A percentile compares a stretch with the other conserved stretches of the same genome.
These are phyloP conservation scores for Diaporthe sp. DNA, from an alignment of 2,329 filamentous ascomycete genomes.

Conservation along the genomic window DNA sequence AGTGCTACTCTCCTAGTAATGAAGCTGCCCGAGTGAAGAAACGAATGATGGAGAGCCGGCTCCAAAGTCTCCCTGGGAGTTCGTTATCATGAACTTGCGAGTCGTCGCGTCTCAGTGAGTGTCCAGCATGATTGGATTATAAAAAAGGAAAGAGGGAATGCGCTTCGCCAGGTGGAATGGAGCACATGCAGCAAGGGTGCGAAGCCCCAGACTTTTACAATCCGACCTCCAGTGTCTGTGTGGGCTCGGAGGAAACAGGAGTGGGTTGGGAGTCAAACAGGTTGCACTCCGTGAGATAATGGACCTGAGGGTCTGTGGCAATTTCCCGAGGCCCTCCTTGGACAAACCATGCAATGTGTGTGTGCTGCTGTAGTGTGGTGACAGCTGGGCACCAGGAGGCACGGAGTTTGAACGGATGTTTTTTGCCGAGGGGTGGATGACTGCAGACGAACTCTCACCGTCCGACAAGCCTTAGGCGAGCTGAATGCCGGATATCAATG, in stretches of 20 bases:
- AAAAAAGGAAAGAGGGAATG: constrained; percentile 4
- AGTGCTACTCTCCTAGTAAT: neutral
- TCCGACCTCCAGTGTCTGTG: constrained; percentile 1
- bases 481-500: constrained; percentile 19
- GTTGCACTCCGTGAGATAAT: neutral
- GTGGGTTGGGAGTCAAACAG: constrained; percentile 4
- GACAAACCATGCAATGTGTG: neutral
- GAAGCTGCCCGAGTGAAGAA: neutral
- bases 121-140: constrained; percentile 16
- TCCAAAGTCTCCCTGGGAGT: constrained; percentile 7
- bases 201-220: constrained; percentile 23
- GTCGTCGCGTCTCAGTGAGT: neutral
- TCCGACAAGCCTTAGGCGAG: constrained; percentile 1
- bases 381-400: neutral
- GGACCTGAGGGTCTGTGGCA: neutral
- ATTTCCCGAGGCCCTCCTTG: constrained; percentile 3
- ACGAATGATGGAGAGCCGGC: constrained; percentile 21
- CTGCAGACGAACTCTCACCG: constrained; percentile 17
- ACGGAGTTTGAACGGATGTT: constrained; percentile 14
- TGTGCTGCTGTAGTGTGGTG: neutral
- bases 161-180: neutral
- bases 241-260: constrained; percentile 24
- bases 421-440: constrained; percentile 9
- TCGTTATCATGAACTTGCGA: neutral
- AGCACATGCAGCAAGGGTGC: constrained; percentile 12